These are phyloP conservation scores for Fusarium chuoi DNA, from an alignment of 2,329 filamentous ascomycete species.

Conservation along the genomic window DNA sequence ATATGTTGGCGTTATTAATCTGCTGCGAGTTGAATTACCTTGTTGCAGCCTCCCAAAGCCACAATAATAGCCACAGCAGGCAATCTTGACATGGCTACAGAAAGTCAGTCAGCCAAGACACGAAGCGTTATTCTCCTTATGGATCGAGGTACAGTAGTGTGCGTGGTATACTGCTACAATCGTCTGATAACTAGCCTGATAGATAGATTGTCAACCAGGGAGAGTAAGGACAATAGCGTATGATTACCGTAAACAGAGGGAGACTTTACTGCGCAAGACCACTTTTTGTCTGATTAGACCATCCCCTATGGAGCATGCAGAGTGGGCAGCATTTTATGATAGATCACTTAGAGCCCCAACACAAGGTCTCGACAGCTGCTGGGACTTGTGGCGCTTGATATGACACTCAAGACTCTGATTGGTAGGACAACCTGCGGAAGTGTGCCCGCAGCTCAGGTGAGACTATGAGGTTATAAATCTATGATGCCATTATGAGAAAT, in stretches of 20 bases:
- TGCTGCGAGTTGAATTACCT: neutral
- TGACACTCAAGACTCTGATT: slow-evolving; percentile 24
- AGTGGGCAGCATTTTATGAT: slow-evolving; percentile 31
- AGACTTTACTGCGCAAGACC: slow-evolving; percentile 8
- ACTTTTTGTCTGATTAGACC: slow-evolving; percentile 42
- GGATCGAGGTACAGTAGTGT: slow-evolving; percentile 31
- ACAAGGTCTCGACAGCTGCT: slow-evolving; percentile 17
- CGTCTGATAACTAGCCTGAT: slow-evolving; percentile 6
- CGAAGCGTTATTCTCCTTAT: slow-evolving; percentile 16
- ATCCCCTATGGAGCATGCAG: slow-evolving; percentile 5
- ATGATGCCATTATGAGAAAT: slow-evolving; percentile 28
- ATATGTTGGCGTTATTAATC: slow-evolving; percentile 15
- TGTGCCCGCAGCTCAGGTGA: slow-evolving; percentile 23
- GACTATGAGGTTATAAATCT: slow-evolving; percentile 28
- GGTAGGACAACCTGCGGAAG: neutral
- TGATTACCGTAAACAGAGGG: slow-evolving; percentile 21
- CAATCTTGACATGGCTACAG: neutral
- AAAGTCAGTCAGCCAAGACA: neutral
- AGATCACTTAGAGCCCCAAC: slow-evolving; percentile 29
- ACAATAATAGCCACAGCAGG: slow-evolving; percentile 3
- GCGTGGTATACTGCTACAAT: slow-evolving; percentile 4
- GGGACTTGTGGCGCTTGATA: slow-evolving; percentile 24
- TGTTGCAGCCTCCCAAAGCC: slow-evolving; percentile 13
- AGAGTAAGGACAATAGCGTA: neutral
- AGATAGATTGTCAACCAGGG: slow-evolving; percentile 6